Percentiles rank a stretch among this genome's conserved stretches.
These are phyloP conservation scores for Boletus pseudopeckii DNA, from an alignment of 768 basidiomycete genomes.

Conservation along the genomic window DNA sequence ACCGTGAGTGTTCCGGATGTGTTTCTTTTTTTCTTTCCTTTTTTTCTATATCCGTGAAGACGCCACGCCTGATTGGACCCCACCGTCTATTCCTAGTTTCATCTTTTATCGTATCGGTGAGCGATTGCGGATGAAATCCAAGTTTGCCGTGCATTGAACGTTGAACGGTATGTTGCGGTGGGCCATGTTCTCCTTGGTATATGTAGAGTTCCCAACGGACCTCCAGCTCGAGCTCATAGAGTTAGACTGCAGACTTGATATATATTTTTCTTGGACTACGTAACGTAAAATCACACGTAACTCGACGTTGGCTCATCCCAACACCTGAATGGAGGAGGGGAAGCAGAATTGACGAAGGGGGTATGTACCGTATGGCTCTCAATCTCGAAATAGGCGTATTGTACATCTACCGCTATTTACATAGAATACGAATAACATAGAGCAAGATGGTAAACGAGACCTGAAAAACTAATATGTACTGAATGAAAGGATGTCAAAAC, in stretches of 20 bases:
- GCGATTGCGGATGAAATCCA: constrained; percentile 40
- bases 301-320: background rate
- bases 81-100: constrained; percentile 33
- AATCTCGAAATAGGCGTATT: constrained; percentile 9
- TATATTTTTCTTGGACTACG: background rate
- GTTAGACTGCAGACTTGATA: no score
- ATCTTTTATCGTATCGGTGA: constrained; percentile 47
- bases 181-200: background rate
- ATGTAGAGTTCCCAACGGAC: background rate
- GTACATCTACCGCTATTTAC: constrained; percentile 21
- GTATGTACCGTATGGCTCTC: constrained; percentile 6
- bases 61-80: background rate
- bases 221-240: background rate
- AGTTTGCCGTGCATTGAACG: constrained; percentile 34
- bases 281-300: background rate
- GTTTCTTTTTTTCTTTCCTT: background rate
- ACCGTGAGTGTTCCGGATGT: constrained; percentile 41
- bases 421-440: constrained; percentile 12
- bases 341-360: background rate
- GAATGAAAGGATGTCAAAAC: background rate
- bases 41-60: background rate
- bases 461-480: constrained; percentile 1
- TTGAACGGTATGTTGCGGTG: background rate
- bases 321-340: background rate
- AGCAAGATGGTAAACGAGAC: background rate